phyloP scores from a whole-genome alignment of 768 basidiomycete species.

The Tricholoma matsutake region DNA sequence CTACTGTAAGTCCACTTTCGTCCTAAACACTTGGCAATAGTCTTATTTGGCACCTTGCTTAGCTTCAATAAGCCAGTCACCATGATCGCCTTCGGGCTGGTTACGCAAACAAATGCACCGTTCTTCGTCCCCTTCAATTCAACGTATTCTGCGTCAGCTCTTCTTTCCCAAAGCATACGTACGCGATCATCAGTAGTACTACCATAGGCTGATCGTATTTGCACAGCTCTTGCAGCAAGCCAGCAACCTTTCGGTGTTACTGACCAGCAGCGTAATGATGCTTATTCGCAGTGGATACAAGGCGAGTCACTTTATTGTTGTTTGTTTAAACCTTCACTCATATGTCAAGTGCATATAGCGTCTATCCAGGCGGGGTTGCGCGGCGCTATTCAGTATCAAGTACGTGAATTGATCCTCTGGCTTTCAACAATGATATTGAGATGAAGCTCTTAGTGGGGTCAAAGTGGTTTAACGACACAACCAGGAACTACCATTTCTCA shows the following conservation, averaged over 20 bases:
- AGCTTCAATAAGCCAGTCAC: slow-evolving; percentile 56
- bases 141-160: slow-evolving; percentile 37
- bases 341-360: background rate
- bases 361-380: slow-evolving; percentile 38
- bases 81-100: slow-evolving; percentile 59
- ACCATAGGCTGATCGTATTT: background rate
- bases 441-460: slow-evolving; percentile 49
- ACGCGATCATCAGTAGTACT: background rate
- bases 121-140: slow-evolving; percentile 63
- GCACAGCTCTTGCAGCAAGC: slow-evolving; percentile 1
- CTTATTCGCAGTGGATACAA: slow-evolving; percentile 53
- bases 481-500: slow-evolving; percentile 45
- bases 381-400: slow-evolving; percentile 50
- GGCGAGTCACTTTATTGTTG: slow-evolving; percentile 26
- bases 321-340: background rate
- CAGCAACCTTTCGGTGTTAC: slow-evolving; percentile 47
- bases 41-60: background rate
- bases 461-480: slow-evolving; percentile 44
- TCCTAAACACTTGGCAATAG: background rate
- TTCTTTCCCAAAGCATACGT: slow-evolving; percentile 24
- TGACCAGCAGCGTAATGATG: slow-evolving; percentile 46
- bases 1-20: slow-evolving; percentile 33
- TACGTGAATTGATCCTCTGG: slow-evolving; percentile 7
- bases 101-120: slow-evolving; percentile 50
- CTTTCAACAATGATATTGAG: slow-evolving; percentile 12